Conservation (phyloP, 78 protist genomes). For the Cavenderia fasciculata region DNA sequence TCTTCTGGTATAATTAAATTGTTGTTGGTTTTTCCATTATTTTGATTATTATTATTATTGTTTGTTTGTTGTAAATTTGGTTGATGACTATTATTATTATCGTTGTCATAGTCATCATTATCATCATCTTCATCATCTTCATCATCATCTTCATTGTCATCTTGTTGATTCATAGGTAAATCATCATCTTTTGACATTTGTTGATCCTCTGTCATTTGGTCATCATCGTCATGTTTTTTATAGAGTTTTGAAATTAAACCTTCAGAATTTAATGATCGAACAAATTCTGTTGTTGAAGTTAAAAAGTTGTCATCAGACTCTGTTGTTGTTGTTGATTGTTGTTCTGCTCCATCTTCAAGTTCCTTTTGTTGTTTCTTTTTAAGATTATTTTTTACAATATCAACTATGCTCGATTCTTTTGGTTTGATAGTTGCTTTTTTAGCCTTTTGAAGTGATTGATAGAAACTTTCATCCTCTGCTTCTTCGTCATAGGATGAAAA, state of each 20-base stretch:
- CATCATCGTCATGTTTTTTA: background rate
- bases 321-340: background rate
- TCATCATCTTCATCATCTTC: constrained; percentile 8
- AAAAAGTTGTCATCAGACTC: constrained; percentile 2
- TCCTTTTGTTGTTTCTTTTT: background rate
- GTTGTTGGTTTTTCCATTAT: background rate
- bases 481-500: constrained; percentile 43
- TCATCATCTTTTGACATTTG: no score
- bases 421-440: constrained; percentile 42
- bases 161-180: no score
- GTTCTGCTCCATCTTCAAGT: background rate
- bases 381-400: background rate
- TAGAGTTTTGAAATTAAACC: constrained; percentile 51
- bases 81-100: constrained; percentile 1
- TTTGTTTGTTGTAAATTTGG: background rate
- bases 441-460: constrained; percentile 5
- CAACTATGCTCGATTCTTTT: constrained; percentile 5
- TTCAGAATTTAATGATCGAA: constrained; percentile 28
- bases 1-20: constrained; percentile 6
- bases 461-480: constrained; percentile 57
- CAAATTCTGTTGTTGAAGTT: constrained; percentile 43
- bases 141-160: background rate
- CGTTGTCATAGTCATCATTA: background rate
- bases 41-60: background rate
- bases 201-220: background rate